These are phyloP conservation scores for Davidsoniella neocaledoniae DNA, from an alignment of 2,329 filamentous ascomycete genomes.

Conservation along the genomic window DNA sequence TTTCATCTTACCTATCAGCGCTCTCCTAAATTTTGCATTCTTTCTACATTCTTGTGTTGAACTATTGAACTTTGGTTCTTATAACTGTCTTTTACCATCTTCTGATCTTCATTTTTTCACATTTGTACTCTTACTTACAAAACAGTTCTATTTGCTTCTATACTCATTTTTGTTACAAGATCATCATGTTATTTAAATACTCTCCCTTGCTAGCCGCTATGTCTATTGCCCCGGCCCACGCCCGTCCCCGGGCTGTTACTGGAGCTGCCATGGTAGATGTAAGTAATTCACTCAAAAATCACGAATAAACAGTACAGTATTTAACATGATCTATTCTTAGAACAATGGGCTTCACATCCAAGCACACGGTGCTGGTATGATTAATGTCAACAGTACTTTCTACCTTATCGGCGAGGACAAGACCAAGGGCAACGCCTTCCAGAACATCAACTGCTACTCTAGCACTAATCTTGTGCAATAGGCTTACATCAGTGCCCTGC, in stretches of 20 bases:
- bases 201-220: background rate
- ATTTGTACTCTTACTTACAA: background rate
- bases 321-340: constrained; percentile 13
- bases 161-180: background rate
- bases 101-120: background rate
- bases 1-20: too few species aligned
- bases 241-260: constrained; percentile 23
- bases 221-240: constrained; percentile 10
- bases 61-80: background rate
- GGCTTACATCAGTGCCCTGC: constrained; percentile 41
- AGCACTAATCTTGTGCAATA: constrained; percentile 46
- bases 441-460: constrained; percentile 51
- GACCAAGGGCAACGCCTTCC: constrained; percentile 41
- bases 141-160: background rate
- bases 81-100: background rate
- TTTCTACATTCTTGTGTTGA: background rate
- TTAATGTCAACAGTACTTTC: constrained; percentile 39
- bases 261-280: constrained; percentile 31
- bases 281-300: constrained; percentile 11
- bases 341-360: constrained; percentile 40
- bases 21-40: background rate
- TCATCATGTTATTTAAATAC: background rate
- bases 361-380: constrained; percentile 49
- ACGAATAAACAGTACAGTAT: background rate
- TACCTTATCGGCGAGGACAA: constrained; percentile 59